Evolutionary conservation across 2,329 filamentous ascomycete species (phyloP).

Genomic region (Phoma herbarum): DNA sequence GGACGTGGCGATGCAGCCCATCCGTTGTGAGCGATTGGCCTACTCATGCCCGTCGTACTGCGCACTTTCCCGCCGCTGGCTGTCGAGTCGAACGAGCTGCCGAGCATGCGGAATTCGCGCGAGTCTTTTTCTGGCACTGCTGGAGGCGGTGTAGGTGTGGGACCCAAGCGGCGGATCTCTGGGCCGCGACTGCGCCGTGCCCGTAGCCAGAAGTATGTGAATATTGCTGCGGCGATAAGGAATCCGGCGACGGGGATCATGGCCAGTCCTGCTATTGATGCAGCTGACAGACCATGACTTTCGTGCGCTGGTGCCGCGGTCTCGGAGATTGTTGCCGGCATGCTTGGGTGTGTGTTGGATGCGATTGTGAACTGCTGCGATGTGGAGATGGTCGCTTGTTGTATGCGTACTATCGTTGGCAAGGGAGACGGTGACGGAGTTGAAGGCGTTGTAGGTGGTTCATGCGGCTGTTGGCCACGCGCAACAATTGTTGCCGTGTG

Average conservation of each 20-base stretch:
- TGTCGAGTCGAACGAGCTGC: slow-evolving; percentile 21
- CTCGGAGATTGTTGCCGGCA: slow-evolving; percentile 4
- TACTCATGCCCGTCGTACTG: slow-evolving; percentile 32
- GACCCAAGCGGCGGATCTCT: slow-evolving; percentile 6
- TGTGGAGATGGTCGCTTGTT: slow-evolving; percentile 19
- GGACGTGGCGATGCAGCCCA: slow-evolving; percentile 5
- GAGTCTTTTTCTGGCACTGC: slow-evolving; percentile 27
- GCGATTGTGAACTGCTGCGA: slow-evolving; percentile 17
- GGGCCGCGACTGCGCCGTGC: slow-evolving; percentile 13
- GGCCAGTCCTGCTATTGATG: slow-evolving; percentile 34
- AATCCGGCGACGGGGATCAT: slow-evolving; percentile 35
- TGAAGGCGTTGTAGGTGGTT: neutral
- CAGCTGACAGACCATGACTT: slow-evolving; percentile 17
- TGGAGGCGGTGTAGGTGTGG: slow-evolving; percentile 16
- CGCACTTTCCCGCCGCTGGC: slow-evolving; percentile 30
- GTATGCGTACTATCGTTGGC: slow-evolving; percentile 14
- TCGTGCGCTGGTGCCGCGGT: slow-evolving; percentile 3
- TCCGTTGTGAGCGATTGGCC: slow-evolving; percentile 8
- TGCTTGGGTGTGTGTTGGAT: slow-evolving; percentile 2
- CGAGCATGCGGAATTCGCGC: slow-evolving; percentile 6
- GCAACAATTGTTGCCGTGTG: slow-evolving; percentile 7
- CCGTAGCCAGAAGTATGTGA: slow-evolving; percentile 33
- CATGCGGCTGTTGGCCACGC: slow-evolving; percentile 7
- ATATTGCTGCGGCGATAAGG: slow-evolving; percentile 26
- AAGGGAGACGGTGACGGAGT: slow-evolving; percentile 11